Evolutionary conservation across 495 filamentous ascomycete species (phyloP).

Genomic region (Penicillium coffeae): DNA sequence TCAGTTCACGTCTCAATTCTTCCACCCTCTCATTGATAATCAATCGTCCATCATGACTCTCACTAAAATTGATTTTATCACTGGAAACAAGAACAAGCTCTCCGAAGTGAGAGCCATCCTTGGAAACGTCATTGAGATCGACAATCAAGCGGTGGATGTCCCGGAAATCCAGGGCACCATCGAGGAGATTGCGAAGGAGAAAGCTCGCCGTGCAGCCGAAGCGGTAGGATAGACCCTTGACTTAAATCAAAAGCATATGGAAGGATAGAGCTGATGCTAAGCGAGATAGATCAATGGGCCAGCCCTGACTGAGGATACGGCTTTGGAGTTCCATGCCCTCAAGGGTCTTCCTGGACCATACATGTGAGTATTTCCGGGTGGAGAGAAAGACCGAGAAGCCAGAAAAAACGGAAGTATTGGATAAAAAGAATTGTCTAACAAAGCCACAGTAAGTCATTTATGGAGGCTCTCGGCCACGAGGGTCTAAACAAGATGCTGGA

Average conservation of each 20-base stretch:
- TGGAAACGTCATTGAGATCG: conserved; percentile 64
- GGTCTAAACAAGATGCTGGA: conserved; percentile 89
- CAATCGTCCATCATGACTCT: conserved; percentile 20
- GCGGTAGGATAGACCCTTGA: conserved; percentile 21
- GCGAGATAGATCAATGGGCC: conserved; percentile 66
- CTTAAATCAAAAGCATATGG: background rate
- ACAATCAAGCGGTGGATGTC: conserved; percentile 71
- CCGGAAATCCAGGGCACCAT: conserved; percentile 89
- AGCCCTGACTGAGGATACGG: conserved; percentile 93
- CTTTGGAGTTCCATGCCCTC: conserved; percentile 85
- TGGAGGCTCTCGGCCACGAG: conserved; percentile 72
- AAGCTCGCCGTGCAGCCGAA: conserved; percentile 68
- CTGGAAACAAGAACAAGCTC: conserved; percentile 91
- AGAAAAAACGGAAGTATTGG: background rate
- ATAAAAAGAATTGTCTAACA: background rate
- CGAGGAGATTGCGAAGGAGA: conserved; percentile 85
- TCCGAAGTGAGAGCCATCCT: conserved; percentile 83
- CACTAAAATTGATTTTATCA: conserved; percentile 81
- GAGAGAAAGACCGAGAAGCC: no score
- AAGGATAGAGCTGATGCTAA: background rate
- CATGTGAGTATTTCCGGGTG: conserved; percentile 81
- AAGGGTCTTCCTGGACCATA: conserved; percentile 93
- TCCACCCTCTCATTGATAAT: background rate
- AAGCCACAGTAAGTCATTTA: conserved; percentile 78
- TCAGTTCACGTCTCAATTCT: background rate